Base-by-base conservation (phyloP, 257 asterid genomes). In the Osmanthus fragrans region DNA sequence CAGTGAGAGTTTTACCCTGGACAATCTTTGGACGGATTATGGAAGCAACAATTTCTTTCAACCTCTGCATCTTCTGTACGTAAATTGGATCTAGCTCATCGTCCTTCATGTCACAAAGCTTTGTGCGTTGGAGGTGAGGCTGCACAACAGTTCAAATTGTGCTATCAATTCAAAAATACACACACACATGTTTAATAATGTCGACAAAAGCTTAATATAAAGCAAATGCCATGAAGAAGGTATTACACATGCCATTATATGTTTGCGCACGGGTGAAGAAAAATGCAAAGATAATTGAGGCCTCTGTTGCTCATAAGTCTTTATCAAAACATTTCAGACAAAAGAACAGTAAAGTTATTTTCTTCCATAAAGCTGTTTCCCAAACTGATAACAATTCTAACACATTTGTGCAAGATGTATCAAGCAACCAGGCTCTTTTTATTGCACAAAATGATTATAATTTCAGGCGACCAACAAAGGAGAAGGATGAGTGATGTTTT, bases 41-140 rank as follows among this genome's bases (percentile, higher is more conserved):
- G 16, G 98, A 92, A 65, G 98, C 86, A 78, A 96, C 96, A 66
- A 93, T 82, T 76, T 82, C 77, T 89, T 92, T 96, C 86, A 96
- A 85, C 82, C 88, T 84, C 25, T 93, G 95, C 86, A 95, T 88
- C 91, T 84, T 93, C 86, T 87, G 84, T 71, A 96, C 89, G 54
- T 96, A 96, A 18, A 71, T 13, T 42, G 98, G 88, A 77, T 96
- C 98, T 36, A 96, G 94, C 60, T 96, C 97, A 76, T 73, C 84
- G 81, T 96, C 98, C 69, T 90, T 92, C 96, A 96, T 6, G 77
- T 96, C 98, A 84, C 99, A 96, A 77, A 96, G 98, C 86, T 90
- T 90, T 63, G 98, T 93, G 72, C 99, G 94, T 76, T 79, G 97
- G 77, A 92, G 91, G 86, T 96, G 99, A 72, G 99, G 99, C 99